Evolutionary conservation across 2,329 filamentous ascomycete species (phyloP).

Genomic region (Venturiaceae sp.): DNA sequence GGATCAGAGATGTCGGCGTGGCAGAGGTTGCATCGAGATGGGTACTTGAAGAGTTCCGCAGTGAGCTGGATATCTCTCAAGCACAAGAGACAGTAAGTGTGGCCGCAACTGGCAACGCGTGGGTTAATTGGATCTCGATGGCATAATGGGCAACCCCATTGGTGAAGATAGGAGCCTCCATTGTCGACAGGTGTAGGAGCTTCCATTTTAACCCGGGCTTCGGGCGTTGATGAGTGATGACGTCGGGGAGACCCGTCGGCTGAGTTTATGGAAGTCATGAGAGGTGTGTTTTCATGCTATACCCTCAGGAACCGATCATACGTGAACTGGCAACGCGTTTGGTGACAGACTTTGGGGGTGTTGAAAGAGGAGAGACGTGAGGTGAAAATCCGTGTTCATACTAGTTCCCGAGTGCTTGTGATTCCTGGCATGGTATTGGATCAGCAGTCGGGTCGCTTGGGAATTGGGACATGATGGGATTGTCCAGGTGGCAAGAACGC

Average conservation of each 20-base stretch:
- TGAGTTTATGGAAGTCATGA: neutral
- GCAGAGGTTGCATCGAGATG: neutral
- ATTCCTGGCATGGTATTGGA: neutral
- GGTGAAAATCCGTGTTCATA: neutral
- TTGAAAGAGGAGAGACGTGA: no score
- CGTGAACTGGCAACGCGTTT: neutral
- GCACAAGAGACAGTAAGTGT: neutral
- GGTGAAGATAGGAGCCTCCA: neutral
- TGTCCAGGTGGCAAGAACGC: neutral
- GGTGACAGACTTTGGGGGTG: neutral
- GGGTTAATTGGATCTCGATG: neutral
- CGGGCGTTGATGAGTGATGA: neutral
- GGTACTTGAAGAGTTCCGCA: constrained; percentile 1
- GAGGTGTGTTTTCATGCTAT: neutral
- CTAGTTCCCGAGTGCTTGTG: neutral
- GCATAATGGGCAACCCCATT: neutral
- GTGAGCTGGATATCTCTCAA: neutral
- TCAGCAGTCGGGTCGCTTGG: neutral
- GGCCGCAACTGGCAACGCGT: neutral
- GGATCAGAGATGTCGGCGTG: neutral
- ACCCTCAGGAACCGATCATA: neutral
- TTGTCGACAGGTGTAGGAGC: neutral
- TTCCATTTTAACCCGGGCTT: no score
- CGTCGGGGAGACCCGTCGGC: neutral
- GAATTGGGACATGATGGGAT: neutral